Percentiles rank a stretch among this genome's conserved stretches.
phyloP scores from a whole-genome alignment of 352 stramenopile species.

The Phytophthora europaea region DNA sequence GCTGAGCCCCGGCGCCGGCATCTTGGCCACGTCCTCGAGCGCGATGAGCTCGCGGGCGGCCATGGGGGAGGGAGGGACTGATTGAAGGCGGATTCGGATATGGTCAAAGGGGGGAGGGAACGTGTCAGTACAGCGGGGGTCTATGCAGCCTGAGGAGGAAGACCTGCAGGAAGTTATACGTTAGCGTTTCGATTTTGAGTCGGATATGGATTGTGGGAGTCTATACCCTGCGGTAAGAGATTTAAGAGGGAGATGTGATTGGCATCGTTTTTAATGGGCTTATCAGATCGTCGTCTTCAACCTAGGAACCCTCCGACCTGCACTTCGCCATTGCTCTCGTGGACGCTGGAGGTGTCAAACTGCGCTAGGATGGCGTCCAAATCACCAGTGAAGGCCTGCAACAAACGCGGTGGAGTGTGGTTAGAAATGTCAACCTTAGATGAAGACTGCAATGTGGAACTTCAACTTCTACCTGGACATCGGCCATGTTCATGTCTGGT shows the following conservation, averaged over 20 bases:
- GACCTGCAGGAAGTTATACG: not conserved
- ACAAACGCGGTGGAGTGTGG: not conserved
- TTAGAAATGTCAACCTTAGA: not conserved
- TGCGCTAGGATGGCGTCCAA: conserved; percentile 67
- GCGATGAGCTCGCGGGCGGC: conserved; percentile 59
- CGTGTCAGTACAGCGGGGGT: not conserved
- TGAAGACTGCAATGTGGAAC: not conserved
- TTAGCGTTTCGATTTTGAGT: not conserved
- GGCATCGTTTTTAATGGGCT: not conserved
- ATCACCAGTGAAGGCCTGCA: conserved; percentile 50
- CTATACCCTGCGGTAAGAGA: not conserved
- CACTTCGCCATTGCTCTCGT: not conserved
- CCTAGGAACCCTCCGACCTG: not conserved
- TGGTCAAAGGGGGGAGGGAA: conserved; percentile 10
- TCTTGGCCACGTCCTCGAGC: conserved; percentile 90
- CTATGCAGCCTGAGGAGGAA: conserved; percentile 1
- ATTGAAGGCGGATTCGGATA: conserved; percentile 31
- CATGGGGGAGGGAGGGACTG: conserved; percentile 14
- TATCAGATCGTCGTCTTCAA: conserved; percentile 35
- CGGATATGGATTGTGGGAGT: not conserved
- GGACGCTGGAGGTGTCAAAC: conserved; percentile 33
- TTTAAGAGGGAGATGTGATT: not conserved
- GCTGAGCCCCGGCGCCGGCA: conserved; percentile 88
- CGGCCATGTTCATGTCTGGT: conserved; percentile 6
- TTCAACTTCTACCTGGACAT: conserved; percentile 51